These are phyloP conservation scores for Zasmidium cellare DNA, from an alignment of 2,329 filamentous ascomycete species.

Conservation along the genomic window DNA sequence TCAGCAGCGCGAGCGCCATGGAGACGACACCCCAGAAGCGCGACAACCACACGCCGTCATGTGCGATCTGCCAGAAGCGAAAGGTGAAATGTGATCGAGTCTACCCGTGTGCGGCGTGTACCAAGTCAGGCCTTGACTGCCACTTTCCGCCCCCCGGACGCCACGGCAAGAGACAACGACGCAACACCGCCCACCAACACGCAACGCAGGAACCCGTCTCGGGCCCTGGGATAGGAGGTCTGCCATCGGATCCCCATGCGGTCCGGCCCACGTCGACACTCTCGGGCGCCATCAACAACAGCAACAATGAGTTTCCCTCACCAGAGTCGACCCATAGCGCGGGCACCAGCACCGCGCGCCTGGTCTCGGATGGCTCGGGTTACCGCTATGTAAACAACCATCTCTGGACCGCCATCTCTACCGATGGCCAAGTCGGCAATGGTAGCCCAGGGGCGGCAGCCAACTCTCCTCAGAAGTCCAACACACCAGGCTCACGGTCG, in stretches of 20 bases:
- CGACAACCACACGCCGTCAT: conserved; percentile 30
- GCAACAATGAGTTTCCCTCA: conserved; percentile 18
- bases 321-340: conserved; percentile 17
- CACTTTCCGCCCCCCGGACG: conserved; percentile 17
- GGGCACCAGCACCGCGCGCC: conserved; percentile 19
- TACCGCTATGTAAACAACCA: conserved; percentile 29
- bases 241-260: conserved; percentile 5
- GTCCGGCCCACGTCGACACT: conserved; percentile 10
- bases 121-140: conserved; percentile 28
- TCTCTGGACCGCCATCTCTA: conserved; percentile 25
- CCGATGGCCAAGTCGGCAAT: conserved; percentile 13
- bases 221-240: not conserved
- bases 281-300: conserved; percentile 2
- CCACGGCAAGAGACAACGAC: conserved; percentile 21
- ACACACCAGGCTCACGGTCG: conserved; percentile 10
- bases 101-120: conserved; percentile 25
- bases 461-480: conserved; percentile 3
- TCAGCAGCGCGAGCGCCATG: not conserved
- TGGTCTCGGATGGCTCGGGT: conserved; percentile 24
- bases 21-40: conserved; percentile 14
- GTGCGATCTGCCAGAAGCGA: conserved; percentile 26
- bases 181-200: conserved; percentile 14
- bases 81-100: conserved; percentile 30
- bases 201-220: conserved; percentile 9
- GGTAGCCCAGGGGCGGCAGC: conserved; percentile 9